Evolutionary conservation across 2,329 filamentous ascomycete species (phyloP), one percentile per base, ranked within the genome.

Genomic region (Colletotrichum endophyticum): DNA sequence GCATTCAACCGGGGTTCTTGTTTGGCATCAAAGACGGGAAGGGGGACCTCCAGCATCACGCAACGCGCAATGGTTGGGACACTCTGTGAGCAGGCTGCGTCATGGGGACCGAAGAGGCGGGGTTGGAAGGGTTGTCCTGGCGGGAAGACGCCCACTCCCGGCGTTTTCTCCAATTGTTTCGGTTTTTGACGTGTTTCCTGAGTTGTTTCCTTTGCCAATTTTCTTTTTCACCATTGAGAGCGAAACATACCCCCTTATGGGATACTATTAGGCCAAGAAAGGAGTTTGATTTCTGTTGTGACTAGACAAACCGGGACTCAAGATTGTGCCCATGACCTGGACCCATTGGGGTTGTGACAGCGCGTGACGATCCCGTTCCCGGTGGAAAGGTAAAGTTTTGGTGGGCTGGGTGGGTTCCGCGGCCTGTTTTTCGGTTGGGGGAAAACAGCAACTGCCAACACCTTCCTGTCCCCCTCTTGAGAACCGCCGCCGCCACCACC

Each of bases 11-110:
- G 75, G 75, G 73, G 30, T 56, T 71, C 69, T 67, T 64, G 70
- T 66, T 75, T 71, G 75, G 66, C 72, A 77, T 77, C 59, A 66
- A 72, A 77, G 72, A 75, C 66, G 66, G 72, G 67, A 57, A 44
- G 27, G 34, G 74, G 66, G 44, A 16, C 11, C 57, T 25, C 62
- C 53, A 74, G 68, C 72, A 75, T 75, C 66, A n/a, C 39, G 30
- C 68, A 67, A 53, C 30, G 27, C 59, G 34, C 44, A 49, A 28
- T 56, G 59, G 32, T 19, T 59, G 25, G 19, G 49, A 72, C 9
- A 61, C 36, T 56, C 11, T 49, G 61, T 34, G 53, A 39, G 69
- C 44, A 36, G 59, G 15, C 27, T 27, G 59, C 27, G 61, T 28
- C 11, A 44, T 16, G 32, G 59, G 16, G n/a, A 49, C 44, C 44